These are phyloP conservation scores for Crotalaria pallida DNA, from an alignment of 306 rosid species.

Conservation along the genomic window DNA sequence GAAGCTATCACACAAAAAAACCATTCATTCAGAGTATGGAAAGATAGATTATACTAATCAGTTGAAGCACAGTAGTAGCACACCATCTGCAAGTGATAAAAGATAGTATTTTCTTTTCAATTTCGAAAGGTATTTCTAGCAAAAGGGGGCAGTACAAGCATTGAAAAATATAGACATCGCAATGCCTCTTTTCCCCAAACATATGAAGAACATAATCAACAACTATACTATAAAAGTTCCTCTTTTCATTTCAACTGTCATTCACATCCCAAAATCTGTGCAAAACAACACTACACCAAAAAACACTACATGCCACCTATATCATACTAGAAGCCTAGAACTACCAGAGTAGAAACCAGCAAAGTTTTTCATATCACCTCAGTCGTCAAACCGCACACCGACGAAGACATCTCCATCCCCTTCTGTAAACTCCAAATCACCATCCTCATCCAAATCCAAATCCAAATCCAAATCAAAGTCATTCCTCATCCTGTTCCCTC, in stretches of 20 bases:
- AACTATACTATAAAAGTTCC: constrained; percentile 14
- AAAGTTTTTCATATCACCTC: constrained; percentile 3
- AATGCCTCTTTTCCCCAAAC: constrained; percentile 22
- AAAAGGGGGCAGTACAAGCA: constrained; percentile 14
- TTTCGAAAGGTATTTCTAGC: not conserved
- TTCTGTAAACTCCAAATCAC: constrained; percentile 35
- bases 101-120: not conserved
- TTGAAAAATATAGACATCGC: constrained; percentile 23
- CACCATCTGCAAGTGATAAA: not conserved
- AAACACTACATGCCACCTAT: not conserved
- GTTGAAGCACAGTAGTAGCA: not conserved
- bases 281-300: constrained; percentile 15
- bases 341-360: constrained; percentile 13
- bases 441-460: constrained; percentile 21
- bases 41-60: not conserved
- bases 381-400: constrained; percentile 15
- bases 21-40: not conserved
- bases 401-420: constrained; percentile 41
- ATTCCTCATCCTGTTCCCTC: constrained; percentile 27
- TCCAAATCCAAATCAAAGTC: not conserved
- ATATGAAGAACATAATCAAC: not conserved
- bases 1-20: not conserved
- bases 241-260: not conserved
- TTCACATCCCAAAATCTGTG: not conserved
- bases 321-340: not conserved